Conservation (phyloP, 1,284 basidiomycete genomes). For the Fistulinella cinereoalba region DNA sequence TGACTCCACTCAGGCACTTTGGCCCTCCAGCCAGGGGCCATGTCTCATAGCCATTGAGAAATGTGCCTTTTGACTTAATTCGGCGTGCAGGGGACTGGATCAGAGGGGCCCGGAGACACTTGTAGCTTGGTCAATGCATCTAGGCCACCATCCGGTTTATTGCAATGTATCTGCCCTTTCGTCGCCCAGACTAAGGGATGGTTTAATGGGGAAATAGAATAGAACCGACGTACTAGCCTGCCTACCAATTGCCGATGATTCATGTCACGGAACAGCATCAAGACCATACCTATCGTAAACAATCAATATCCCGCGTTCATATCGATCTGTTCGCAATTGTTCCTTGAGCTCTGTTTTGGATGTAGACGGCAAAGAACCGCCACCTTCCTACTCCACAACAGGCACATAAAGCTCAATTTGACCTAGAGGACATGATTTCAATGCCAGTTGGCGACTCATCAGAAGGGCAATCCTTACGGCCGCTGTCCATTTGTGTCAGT, state of each 20-base stretch:
- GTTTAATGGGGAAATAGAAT: constrained; percentile 5
- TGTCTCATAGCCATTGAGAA: not conserved
- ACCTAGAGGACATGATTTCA: not conserved
- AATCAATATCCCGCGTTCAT: constrained; percentile 31
- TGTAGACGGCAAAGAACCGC: constrained; percentile 9
- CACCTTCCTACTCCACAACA: constrained; percentile 4
- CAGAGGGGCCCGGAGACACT: no score
- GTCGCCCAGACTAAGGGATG: constrained; percentile 4
- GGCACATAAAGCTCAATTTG: constrained; percentile 18
- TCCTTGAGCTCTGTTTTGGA: constrained; percentile 4
- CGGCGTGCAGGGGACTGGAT: no score
- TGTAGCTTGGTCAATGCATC: no score
- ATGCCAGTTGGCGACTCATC: constrained; percentile 1
- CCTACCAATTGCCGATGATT: constrained; percentile 18
- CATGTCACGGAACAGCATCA: not conserved
- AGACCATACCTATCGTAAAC: constrained; percentile 7
- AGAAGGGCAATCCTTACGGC: constrained; percentile 10
- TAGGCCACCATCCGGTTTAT: not conserved
- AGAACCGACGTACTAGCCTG: constrained; percentile 2
- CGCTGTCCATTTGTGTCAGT: no score
- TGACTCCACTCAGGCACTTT: not conserved
- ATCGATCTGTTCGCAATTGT: constrained; percentile 22
- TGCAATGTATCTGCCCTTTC: not conserved
- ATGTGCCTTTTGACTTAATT: not conserved
- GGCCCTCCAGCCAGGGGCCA: not conserved